Base-by-base conservation (phyloP, 2,329 filamentous ascomycete species). In the Alternaria triticimaculans region DNA sequence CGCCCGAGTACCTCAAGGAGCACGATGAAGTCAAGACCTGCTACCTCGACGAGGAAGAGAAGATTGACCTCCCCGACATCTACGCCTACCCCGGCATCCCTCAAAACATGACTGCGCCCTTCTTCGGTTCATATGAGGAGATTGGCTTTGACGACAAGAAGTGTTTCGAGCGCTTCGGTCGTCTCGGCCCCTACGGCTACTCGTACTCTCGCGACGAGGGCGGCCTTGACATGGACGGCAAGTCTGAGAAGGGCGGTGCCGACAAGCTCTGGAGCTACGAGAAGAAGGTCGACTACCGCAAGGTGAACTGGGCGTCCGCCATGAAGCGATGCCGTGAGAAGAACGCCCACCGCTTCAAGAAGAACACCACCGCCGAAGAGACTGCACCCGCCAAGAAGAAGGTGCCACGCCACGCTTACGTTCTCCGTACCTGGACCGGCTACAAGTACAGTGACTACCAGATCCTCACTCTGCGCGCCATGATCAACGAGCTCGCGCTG, bases 351-450 rank as follows among this genome's bases (percentile, higher is more conserved):
- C 82, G 84, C 21, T 85, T 85, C 69, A 70, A 76, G 53, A 77
- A 79, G 65, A 77, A 78, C 64, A 70, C 70, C 43, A 76, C 76
- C 5, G 71, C 76, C 5, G 71, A 73, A 8, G 70, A 77, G 25
- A 70, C 71, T 15, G 70, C 66, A 6, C 69, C 69, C 4, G 53
- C 79, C 65, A 82, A 81, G 77, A 80, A 82, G 74, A 78, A 76
- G 63, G 74, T 84, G 7, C 78, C 85, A 9, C 87, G 92, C 33
- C 94, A 93, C n/a, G 94, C 94, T 2, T 87, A 97, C 45, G 89
- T 97, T 5, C 85, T 97, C 41, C 89, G 94, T 46, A 90, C 91
- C 63, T 97, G 92, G 91, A 91, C 94, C 63, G 92, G 92, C 66
- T 96, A 92, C 74, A 80, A 88, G 48, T 97, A 93, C 86, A 88